Conservation (phyloP, 805 yeast genomes). For the Yamadazyma sp. region DNA sequence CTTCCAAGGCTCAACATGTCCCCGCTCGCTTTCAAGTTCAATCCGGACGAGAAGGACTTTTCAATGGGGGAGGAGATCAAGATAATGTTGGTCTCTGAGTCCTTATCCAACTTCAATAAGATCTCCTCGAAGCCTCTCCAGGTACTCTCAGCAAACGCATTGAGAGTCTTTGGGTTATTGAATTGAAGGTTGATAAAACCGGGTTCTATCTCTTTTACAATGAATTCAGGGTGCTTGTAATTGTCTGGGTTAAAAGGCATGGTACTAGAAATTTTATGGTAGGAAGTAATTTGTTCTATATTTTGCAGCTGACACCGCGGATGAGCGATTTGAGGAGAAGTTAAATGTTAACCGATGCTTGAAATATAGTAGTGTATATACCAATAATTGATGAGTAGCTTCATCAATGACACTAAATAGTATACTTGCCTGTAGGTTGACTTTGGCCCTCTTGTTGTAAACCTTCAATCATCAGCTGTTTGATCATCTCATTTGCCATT, state of each 20-base stretch:
- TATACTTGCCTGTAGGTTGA: conserved; percentile 47
- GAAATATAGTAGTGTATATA: too few species aligned
- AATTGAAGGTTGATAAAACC: conserved; percentile 58
- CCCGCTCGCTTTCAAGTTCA: conserved; percentile 49
- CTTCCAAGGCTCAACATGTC: conserved; percentile 1
- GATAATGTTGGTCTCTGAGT: conserved; percentile 49
- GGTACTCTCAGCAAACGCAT: conserved; percentile 55
- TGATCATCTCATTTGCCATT: conserved; percentile 58
- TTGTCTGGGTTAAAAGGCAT: conserved; percentile 22
- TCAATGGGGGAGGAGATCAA: conserved; percentile 57
- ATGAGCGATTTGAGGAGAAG: background rate
- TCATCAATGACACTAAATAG: conserved; percentile 36
- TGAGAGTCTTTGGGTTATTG: conserved; percentile 59
- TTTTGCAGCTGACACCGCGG: background rate
- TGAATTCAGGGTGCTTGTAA: conserved; percentile 29
- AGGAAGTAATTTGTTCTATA: too few species aligned
- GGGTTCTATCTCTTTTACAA: conserved; percentile 42
- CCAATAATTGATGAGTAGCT: too few species aligned
- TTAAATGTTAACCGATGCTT: background rate
- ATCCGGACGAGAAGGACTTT: conserved; percentile 61
- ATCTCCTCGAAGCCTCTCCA: conserved; percentile 59
- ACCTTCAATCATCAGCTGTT: conserved; percentile 56
- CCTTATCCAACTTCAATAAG: conserved; percentile 44
- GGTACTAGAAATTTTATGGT: too few species aligned
- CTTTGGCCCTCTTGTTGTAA: conserved; percentile 47